A percentile compares a stretch with the other conserved stretches of the same genome.
Conservation (phyloP, 306 rosid genomes). For the Adenanthera pavonina region DNA sequence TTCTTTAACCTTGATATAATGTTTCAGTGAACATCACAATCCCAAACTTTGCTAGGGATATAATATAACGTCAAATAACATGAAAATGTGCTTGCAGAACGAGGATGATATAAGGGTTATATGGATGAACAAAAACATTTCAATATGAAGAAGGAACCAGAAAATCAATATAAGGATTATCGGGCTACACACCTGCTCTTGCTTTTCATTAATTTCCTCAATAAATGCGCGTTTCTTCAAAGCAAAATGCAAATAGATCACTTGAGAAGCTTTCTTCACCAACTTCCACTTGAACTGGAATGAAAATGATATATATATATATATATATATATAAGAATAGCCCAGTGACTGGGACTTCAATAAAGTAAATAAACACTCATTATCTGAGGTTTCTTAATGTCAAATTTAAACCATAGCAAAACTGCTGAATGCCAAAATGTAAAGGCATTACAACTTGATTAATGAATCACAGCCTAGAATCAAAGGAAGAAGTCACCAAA, state of each 20-base stretch:
- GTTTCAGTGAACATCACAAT: slow-evolving; percentile 69
- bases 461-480: slow-evolving; percentile 1
- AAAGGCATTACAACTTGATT: slow-evolving; percentile 1
- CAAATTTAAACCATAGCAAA: slow-evolving; percentile 17
- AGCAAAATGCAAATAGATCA: slow-evolving; percentile 86
- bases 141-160: slow-evolving; percentile 26
- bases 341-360: slow-evolving; percentile 37
- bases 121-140: slow-evolving; percentile 32
- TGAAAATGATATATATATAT: slow-evolving; percentile 33
- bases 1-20: slow-evolving; percentile 98
- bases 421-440: slow-evolving; percentile 1
- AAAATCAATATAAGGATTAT: slow-evolving; percentile 23
- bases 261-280: slow-evolving; percentile 94
- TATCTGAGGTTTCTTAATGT: slow-evolving; percentile 14
- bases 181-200: slow-evolving; percentile 73
- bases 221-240: slow-evolving; percentile 88
- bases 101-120: neutral
- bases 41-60: slow-evolving; percentile 55
- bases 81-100: neutral
- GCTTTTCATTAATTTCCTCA: slow-evolving; percentile 95
- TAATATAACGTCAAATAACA: slow-evolving; percentile 46
- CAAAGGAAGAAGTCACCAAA: neutral
- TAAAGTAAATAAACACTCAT: slow-evolving; percentile 6
- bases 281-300: slow-evolving; percentile 96
- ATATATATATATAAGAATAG: slow-evolving; percentile 39